Conservation (phyloP, 2,329 filamentous ascomycete genomes). For the Fusarium temperatum region DNA sequence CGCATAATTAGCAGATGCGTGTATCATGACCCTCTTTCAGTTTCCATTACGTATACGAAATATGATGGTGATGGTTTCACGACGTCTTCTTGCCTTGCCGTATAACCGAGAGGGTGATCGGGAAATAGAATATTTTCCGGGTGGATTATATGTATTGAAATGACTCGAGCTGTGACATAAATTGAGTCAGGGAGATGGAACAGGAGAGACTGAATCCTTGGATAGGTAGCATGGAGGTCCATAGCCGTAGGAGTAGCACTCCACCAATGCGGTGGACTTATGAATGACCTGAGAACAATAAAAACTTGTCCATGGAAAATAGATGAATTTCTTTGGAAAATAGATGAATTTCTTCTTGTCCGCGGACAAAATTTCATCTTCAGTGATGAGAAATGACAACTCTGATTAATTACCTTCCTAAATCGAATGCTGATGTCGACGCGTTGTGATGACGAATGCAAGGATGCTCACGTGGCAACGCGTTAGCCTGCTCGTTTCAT, state of each 20-base stretch:
- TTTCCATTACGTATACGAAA: neutral
- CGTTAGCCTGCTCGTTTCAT: neutral
- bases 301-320: neutral
- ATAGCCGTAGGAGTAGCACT: neutral
- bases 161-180: neutral
- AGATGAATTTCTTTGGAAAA: neutral
- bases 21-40: neutral
- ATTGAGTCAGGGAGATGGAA: neutral
- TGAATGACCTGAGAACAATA: neutral
- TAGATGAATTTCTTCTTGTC: neutral
- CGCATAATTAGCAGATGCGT: neutral
- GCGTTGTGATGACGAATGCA: neutral
- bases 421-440: neutral
- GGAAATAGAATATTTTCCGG: neutral
- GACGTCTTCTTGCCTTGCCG: neutral
- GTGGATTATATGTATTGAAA: neutral
- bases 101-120: neutral
- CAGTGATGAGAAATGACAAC: neutral
- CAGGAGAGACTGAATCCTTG: no score
- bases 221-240: neutral
- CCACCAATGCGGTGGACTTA: neutral
- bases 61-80: neutral
- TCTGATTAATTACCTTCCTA: neutral
- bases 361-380: neutral
- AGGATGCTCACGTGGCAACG: slow-evolving; percentile 8